phyloP scores from a whole-genome alignment of 371 early-diverging fungal genomes.

The Smittium mucronatum region DNA sequence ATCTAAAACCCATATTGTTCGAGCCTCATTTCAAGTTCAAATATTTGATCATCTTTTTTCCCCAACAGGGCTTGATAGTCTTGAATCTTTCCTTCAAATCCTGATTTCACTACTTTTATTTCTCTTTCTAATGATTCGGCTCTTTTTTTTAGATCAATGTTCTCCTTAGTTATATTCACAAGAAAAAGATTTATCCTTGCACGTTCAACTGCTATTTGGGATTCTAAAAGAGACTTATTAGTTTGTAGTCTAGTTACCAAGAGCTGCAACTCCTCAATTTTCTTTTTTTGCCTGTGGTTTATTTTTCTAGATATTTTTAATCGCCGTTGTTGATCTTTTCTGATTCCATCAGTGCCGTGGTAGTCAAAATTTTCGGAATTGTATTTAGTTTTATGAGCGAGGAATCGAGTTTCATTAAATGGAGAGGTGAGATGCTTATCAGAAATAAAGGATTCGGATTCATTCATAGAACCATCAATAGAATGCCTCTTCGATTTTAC shows the following conservation, averaged over 20 bases:
- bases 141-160: not conserved
- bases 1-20: constrained; percentile 1
- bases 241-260: not conserved
- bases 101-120: too few relatives aligned
- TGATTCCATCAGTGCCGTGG: too few relatives aligned
- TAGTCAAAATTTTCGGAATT: too few relatives aligned
- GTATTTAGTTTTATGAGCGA: too few relatives aligned
- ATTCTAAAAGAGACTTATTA: not conserved
- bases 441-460: too few relatives aligned
- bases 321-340: too few relatives aligned
- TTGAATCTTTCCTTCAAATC: not conserved
- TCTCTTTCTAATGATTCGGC: not conserved
- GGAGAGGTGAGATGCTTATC: too few relatives aligned
- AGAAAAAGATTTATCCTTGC: not conserved
- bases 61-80: not conserved
- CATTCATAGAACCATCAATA: too few relatives aligned
- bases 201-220: not conserved
- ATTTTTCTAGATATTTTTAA: too few relatives aligned
- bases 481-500: too few relatives aligned
- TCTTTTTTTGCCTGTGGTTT: too few relatives aligned
- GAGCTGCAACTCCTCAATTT: not conserved
- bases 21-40: constrained; percentile 9
- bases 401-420: too few relatives aligned
- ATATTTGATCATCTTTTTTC: constrained; percentile 2
- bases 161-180: not conserved